Base-by-base conservation (phyloP, 2,329 filamentous ascomycete species). In the Albophoma yamanashiensis region DNA sequence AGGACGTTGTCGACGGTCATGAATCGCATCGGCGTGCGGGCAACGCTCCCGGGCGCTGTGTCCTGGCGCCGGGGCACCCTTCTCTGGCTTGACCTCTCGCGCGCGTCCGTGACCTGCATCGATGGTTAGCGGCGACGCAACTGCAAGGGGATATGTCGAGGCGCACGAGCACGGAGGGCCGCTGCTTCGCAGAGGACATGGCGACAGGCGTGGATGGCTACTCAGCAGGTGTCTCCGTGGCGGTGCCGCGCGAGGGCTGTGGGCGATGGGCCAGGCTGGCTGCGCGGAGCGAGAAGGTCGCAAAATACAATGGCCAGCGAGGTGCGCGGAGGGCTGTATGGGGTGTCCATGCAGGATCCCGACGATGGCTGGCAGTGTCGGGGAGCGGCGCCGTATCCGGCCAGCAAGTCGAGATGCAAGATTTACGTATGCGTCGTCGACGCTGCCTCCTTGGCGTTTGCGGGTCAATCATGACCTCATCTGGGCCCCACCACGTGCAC, bases 1-100 rank as follows among this genome's bases (percentile, higher is more conserved):
- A 99, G 85, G 65, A 97, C 89, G 71, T 93, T 96, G 76, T 99
- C 94, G 73, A 99, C 93, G 1, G 86, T 87, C 71, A 97, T 91
- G 73, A 89, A 89, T 67, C 85, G 89, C 78, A 85, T 92, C 66
- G 81, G 79, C 65, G 71, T 67, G 20, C 71, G 73, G 22, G 67
- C 68, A 3, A 68, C 66, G 12, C 68, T 64, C 2, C 67, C 69
- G 42, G 70, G 61, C 43, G 64, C 65, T 5, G 71, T 71, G 36
- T 72, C 71, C 39, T 72, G 71, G 7, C 74, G 73, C 45, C 71
- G 68, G 9, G 71, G 64, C n/a, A 59, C 47, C 42, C 71, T 67
- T 58, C 74, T 68, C 56, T 69, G 71, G 42, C 68, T 64, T 7
- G 68, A 65, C 39, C 75, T 67, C 58, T 76, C 71, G 60, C 75